These are phyloP conservation scores for Diaporthe vaccinii DNA, from an alignment of 2,329 filamentous ascomycete species.

Conservation along the genomic window DNA sequence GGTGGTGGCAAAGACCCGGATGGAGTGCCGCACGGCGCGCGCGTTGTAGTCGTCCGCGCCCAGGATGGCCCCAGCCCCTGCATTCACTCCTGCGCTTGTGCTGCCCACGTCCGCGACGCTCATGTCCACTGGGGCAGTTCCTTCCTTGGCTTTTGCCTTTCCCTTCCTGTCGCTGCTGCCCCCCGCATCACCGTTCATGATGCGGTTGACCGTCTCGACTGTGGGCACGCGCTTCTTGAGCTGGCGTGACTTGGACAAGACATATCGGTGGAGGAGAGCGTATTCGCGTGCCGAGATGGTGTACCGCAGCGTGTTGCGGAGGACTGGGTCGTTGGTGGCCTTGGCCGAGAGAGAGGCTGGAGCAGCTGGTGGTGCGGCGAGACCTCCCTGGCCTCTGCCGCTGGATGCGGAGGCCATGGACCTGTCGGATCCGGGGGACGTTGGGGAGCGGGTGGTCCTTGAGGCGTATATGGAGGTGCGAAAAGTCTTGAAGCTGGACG, in stretches of 20 bases:
- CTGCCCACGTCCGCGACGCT: slow-evolving; percentile 35
- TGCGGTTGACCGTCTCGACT: slow-evolving; percentile 69
- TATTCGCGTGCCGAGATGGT: slow-evolving; percentile 90
- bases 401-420: slow-evolving; percentile 38
- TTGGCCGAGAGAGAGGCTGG: slow-evolving; percentile 39
- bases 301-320: slow-evolving; percentile 89
- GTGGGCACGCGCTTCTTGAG: slow-evolving; percentile 68
- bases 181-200: slow-evolving; percentile 56
- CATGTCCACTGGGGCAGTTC: background rate
- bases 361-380: background rate
- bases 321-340: slow-evolving; percentile 72
- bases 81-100: slow-evolving; percentile 37
- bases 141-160: slow-evolving; percentile 46
- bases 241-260: slow-evolving; percentile 78
- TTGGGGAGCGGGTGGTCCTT: slow-evolving; percentile 1
- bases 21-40: slow-evolving; percentile 76
- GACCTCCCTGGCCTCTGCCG: slow-evolving; percentile 19
- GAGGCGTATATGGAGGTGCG: slow-evolving; percentile 40
- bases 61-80: slow-evolving; percentile 44
- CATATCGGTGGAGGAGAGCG: slow-evolving; percentile 84
- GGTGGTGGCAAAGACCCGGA: slow-evolving; percentile 78
- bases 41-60: slow-evolving; percentile 76
- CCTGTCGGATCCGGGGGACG: slow-evolving; percentile 22
- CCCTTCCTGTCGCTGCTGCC: slow-evolving; percentile 42
- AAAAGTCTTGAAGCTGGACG: slow-evolving; percentile 36